These are phyloP conservation scores for Vitis amurensis DNA, from an alignment of 164 flowering plant genomes.

Conservation along the genomic window DNA sequence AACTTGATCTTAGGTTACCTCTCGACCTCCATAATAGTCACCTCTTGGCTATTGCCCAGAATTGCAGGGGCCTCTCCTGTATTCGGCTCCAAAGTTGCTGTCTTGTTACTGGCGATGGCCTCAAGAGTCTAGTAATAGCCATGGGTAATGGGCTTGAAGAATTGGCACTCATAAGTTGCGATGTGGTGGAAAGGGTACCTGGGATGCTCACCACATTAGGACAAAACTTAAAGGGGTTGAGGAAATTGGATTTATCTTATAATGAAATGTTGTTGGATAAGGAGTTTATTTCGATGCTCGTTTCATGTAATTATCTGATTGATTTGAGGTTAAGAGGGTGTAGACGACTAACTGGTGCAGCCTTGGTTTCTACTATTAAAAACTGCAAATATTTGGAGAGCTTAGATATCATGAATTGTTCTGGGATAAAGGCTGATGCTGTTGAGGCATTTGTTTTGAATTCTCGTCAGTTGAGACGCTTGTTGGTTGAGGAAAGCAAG, in stretches of 20 bases:
- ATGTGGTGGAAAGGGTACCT: slow-evolving; percentile 65
- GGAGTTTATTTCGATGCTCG: slow-evolving; percentile 65
- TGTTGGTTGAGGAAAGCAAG: slow-evolving; percentile 64
- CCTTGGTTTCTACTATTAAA: slow-evolving; percentile 40
- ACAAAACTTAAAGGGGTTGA: slow-evolving; percentile 53
- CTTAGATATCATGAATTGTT: slow-evolving; percentile 52
- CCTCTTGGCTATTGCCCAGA: slow-evolving; percentile 45
- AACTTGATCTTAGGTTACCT: slow-evolving; percentile 74
- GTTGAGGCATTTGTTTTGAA: slow-evolving; percentile 52
- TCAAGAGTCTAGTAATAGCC: slow-evolving; percentile 40
- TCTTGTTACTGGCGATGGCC: slow-evolving; percentile 72
- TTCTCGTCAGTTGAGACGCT: slow-evolving; percentile 32
- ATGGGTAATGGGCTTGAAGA: slow-evolving; percentile 49
- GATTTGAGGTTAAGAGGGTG: slow-evolving; percentile 76
- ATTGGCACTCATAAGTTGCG: slow-evolving; percentile 66
- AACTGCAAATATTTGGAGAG: slow-evolving; percentile 50
- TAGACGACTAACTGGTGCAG: slow-evolving; percentile 28
- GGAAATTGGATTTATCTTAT: slow-evolving; percentile 66
- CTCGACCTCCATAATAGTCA: slow-evolving; percentile 72
- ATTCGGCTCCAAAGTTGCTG: slow-evolving; percentile 78
- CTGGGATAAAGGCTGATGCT: slow-evolving; percentile 40
- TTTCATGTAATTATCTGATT: slow-evolving; percentile 47
- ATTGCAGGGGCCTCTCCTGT: slow-evolving; percentile 39
- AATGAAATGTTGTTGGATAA: slow-evolving; percentile 72
- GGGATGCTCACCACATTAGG: slow-evolving; percentile 74